Base-by-base conservation (phyloP, 768 basidiomycete species). In the Suillus placidus region DNA sequence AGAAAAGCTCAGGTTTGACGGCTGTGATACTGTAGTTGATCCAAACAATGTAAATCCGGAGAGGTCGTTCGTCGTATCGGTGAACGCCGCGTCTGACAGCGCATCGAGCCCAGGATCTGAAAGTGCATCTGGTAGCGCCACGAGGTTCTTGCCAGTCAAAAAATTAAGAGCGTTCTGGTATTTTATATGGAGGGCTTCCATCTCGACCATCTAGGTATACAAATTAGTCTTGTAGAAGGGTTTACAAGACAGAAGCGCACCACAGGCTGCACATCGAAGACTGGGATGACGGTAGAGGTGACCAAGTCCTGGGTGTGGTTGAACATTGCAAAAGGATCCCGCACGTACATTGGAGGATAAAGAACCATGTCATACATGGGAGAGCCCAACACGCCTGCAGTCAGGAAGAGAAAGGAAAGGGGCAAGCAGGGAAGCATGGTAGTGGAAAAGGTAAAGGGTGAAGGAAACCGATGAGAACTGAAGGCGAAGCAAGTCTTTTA, bases 401-500 rank as follows among this genome's bases (percentile, higher is more conserved):
- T 61, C 12, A 69, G 43, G 49, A 47, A 65, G 63, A 74, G 43
- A 13, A 68, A 1, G 8, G 62, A 52, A 55, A 73, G 37, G 6
- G 52, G 9, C 6, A 40, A 23, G 61, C 3, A 32, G 55, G 64
- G 23, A 6, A 67, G 30, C 73, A 74, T 76, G 4, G n/a, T 64
- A 42, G 60, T 4, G 13, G 26, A 14, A 5, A 56, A 23, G 32
- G 40, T 58, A 7, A 34, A 23, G 30, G 14, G 38, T 26, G 34
- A 3, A 56, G 54, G 20, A 16, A 51, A 30, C n/a, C 13, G 38
- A 57, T 14, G n/a, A n/a, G 63, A 58, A 35, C 40, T 40, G 55
- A 26, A 47, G 32, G 16, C 3, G 16, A 55, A 34, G 34, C 16
- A 77, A 77, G 65, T 80, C 78, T 62, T 55, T 55, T 34, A 34